Base-by-base conservation (phyloP, 2,329 filamentous ascomycete genomes). In the Fusarium nodosum region DNA sequence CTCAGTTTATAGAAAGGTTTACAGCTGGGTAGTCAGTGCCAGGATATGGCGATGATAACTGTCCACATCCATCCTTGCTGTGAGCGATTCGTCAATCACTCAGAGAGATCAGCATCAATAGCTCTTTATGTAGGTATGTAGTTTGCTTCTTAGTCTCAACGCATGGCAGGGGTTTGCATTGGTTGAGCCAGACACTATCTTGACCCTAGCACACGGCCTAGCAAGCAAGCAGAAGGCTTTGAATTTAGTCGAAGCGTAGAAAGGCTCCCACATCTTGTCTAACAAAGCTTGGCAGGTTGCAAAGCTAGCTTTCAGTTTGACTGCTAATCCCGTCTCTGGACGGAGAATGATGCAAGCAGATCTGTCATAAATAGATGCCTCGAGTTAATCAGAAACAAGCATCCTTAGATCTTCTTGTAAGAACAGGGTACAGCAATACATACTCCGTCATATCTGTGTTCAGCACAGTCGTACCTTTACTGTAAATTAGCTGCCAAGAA, bases 121-220 rank as follows among this genome's bases (percentile, higher is more conserved):
- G 33, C 51, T 58, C 64, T 44, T 41, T 9, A 42, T 46, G 38
- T 36, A 57, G 59, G 44, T 11, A 42, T 46, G 59, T 42, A 45
- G 60, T 50, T 64, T 64, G 60, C 51, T 64, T 63, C 48, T 47
- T 56, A 48, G 53, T 16, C 33, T 50, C 42, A 56, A 56, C 24
- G 13, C 34, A 65, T 20, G 31, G 34, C 46, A 60, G 54, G 62
- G 54, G 24, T 59, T 24, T n/a, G 45, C 4, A 41, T 33, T 20
- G 26, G 47, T 18, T 39, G 22, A 46, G 20, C 39, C 51, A 56
- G 16, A 18, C 66, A 66, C 50, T 69, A 56, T 28, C 24, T 45
- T 54, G n/a, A 26, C 28, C 28, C 38, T 42, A 53, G 24, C 34
- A n/a, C 36, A 22, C 16, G 16, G 22, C 22, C 34, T 24, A 36